Conservation (phyloP, 192 early-diverging fungal species). For the Backusella mclennaniae region DNA sequence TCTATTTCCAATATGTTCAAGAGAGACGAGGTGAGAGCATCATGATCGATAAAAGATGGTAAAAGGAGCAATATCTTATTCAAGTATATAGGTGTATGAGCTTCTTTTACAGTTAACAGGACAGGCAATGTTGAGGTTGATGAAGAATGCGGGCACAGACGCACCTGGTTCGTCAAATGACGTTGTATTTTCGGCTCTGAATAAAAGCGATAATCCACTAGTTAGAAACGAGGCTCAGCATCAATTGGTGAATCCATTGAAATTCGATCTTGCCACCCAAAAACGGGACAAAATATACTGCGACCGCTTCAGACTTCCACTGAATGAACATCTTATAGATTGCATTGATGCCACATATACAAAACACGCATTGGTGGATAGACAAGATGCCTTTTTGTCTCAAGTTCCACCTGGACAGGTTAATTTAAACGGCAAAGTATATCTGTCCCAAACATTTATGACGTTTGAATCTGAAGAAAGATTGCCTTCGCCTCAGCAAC, state of each 20-base stretch:
- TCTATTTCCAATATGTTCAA: constrained; percentile 94
- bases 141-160: constrained; percentile 75
- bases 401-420: constrained; percentile 7
- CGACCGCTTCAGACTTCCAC: constrained; percentile 73
- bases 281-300: constrained; percentile 79
- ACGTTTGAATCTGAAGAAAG: constrained; percentile 73
- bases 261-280: constrained; percentile 67
- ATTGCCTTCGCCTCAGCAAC: constrained; percentile 43
- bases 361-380: neutral
- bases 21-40: constrained; percentile 11
- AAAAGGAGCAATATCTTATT: neutral
- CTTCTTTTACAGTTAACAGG: constrained; percentile 89
- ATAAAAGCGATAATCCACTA: neutral
- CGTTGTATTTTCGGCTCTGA: neutral
- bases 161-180: constrained; percentile 50
- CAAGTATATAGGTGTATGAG: constrained; percentile 66
- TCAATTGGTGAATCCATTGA: constrained; percentile 46
- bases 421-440: constrained; percentile 60
- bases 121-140: constrained; percentile 82
- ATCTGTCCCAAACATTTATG: constrained; percentile 86
- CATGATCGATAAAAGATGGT: neutral
- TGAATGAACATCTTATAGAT: constrained; percentile 69
- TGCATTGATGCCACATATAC: constrained; percentile 46
- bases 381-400: neutral
- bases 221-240: neutral